phyloP scores from a whole-genome alignment of 352 stramenopile species.

The Phytophthora pinifolia region DNA sequence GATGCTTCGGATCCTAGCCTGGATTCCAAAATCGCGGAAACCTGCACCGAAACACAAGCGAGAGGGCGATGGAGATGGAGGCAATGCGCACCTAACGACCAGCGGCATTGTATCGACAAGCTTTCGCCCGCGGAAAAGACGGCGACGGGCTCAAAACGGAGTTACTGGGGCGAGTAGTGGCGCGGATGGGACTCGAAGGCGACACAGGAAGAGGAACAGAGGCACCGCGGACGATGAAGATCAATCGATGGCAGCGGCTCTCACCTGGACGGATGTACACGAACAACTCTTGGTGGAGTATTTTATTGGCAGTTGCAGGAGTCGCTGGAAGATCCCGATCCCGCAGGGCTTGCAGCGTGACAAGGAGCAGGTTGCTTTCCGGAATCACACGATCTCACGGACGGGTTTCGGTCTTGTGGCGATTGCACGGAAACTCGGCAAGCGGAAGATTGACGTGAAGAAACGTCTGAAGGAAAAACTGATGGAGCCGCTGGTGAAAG shows the following conservation, averaged over 20 bases:
- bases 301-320: slow-evolving; percentile 71
- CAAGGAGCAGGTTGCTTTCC: slow-evolving; percentile 59
- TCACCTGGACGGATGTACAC: slow-evolving; percentile 56
- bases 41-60: slow-evolving; percentile 29
- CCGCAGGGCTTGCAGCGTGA: slow-evolving; percentile 62
- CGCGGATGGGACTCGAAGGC: slow-evolving; percentile 11
- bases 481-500: slow-evolving; percentile 54
- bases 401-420: slow-evolving; percentile 62
- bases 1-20: slow-evolving; percentile 71
- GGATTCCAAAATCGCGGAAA: slow-evolving; percentile 74
- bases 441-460: slow-evolving; percentile 78
- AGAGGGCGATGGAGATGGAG: slow-evolving; percentile 6
- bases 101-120: slow-evolving; percentile 70
- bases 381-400: slow-evolving; percentile 57
- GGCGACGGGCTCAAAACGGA: slow-evolving; percentile 21
- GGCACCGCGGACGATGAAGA: slow-evolving; percentile 13
- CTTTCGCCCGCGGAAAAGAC: slow-evolving; percentile 37
- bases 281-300: slow-evolving; percentile 61
- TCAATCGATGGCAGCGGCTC: slow-evolving; percentile 15
- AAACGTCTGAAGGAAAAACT: slow-evolving; percentile 75
- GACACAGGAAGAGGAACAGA: slow-evolving; percentile 19
- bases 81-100: slow-evolving; percentile 25
- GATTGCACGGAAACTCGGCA: slow-evolving; percentile 62
- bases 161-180: not conserved
- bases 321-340: slow-evolving; percentile 59